phyloP scores from a whole-genome alignment of 1,284 basidiomycete species.

The Trichosporon inkin region DNA sequence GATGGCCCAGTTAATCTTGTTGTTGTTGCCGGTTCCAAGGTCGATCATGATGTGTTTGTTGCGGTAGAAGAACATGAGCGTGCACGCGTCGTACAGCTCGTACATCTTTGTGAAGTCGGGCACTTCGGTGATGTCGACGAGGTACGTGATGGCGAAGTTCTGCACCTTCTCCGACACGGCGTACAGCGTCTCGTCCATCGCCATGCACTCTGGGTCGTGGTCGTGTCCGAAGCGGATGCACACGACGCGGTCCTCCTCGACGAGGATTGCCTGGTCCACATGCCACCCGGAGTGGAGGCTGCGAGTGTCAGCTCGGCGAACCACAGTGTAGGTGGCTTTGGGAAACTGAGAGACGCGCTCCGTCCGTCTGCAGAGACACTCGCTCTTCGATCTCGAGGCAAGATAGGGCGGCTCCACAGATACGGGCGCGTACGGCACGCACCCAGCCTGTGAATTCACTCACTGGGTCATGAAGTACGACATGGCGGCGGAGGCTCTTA shows the following conservation, averaged over 20 bases:
- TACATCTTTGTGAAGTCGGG: conserved; percentile 92
- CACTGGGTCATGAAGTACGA: conserved; percentile 54
- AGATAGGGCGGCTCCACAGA: no score
- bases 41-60: conserved; percentile 99
- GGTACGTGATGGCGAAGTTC: conserved; percentile 96
- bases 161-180: conserved; percentile 90
- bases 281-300: conserved; percentile 90
- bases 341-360: no score
- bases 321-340: background rate
- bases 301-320: conserved; percentile 11
- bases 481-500: conserved; percentile 29
- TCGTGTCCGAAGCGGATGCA: conserved; percentile 95
- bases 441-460: conserved; percentile 48
- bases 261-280: conserved; percentile 95
- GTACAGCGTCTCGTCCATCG: conserved; percentile 97
- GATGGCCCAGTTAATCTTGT: conserved; percentile 99
- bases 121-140: conserved; percentile 93
- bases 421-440: conserved; percentile 24
- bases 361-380: no score
- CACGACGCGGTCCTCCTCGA: conserved; percentile 93
- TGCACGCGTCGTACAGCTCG: conserved; percentile 83
- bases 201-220: conserved; percentile 94
- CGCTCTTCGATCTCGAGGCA: no score
- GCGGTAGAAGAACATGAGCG: conserved; percentile 96
- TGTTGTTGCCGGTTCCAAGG: conserved; percentile 98